A percentile compares a stretch with the other conserved stretches of the same genome.
phyloP scores from a whole-genome alignment of 805 yeast species.

The Myxozyma melibiosi region DNA sequence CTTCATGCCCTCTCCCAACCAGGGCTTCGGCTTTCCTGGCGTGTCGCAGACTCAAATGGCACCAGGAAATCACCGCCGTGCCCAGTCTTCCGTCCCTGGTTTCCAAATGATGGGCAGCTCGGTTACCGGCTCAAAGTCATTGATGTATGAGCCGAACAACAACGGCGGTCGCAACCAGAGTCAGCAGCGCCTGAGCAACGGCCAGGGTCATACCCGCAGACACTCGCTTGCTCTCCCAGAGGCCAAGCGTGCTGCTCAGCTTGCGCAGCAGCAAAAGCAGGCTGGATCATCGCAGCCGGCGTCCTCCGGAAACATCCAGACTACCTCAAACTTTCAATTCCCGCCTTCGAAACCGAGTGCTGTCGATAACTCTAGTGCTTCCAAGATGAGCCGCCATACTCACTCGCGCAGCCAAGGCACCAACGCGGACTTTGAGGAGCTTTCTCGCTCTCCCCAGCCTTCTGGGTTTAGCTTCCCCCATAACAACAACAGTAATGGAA shows the following conservation, averaged over 20 bases:
- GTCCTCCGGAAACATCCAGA: slow-evolving; percentile 1
- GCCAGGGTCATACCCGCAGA: slow-evolving; percentile 79
- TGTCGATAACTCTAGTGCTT: slow-evolving; percentile 6
- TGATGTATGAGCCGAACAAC: slow-evolving; percentile 9
- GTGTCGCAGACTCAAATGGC: slow-evolving; percentile 1
- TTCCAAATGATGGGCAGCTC: slow-evolving; percentile 26
- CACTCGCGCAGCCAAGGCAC: slow-evolving; percentile 28
- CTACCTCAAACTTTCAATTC: slow-evolving; percentile 25
- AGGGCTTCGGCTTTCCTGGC: slow-evolving; percentile 14
- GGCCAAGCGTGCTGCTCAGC: slow-evolving; percentile 96
- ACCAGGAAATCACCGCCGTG: slow-evolving; percentile 40
- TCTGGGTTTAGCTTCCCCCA: slow-evolving; percentile 19
- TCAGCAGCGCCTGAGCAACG: slow-evolving; percentile 16
- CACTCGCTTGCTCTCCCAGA: slow-evolving; percentile 90
- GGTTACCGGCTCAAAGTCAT: not conserved
- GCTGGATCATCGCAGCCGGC: slow-evolving; percentile 1
- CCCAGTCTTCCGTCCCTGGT: slow-evolving; percentile 41
- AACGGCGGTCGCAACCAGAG: slow-evolving; percentile 17
- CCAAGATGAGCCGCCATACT: slow-evolving; percentile 12
- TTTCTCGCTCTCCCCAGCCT: slow-evolving; percentile 8
- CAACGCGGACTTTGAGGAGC: slow-evolving; percentile 19
- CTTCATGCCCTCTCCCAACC: slow-evolving; percentile 22
- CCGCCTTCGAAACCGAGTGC: slow-evolving; percentile 24
- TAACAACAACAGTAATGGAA: slow-evolving; percentile 7
- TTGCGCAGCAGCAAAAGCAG: slow-evolving; percentile 65